Percentiles rank a stretch among this genome's conserved stretches.
Conservation (phyloP, 768 basidiomycete species). For the Boletus sp. region DNA sequence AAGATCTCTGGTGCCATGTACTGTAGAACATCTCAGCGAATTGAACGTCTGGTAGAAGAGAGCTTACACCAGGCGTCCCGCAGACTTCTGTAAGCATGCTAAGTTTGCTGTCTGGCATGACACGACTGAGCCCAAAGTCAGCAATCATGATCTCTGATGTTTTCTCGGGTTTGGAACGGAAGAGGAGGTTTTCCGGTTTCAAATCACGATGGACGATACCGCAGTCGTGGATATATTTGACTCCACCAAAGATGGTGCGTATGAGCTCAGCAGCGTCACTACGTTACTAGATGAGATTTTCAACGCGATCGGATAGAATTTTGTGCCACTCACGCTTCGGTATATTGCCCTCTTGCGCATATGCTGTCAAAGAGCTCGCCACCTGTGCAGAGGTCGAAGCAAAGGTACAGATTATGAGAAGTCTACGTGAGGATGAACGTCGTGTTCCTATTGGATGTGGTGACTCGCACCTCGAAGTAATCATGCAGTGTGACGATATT, state of each 20-base stretch:
- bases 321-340: slow-evolving; percentile 70
- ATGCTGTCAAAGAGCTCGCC: slow-evolving; percentile 99
- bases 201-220: slow-evolving; percentile 97
- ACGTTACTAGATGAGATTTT: slow-evolving; percentile 27
- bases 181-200: slow-evolving; percentile 97
- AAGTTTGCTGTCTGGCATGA: slow-evolving; percentile 89
- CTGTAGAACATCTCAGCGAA: slow-evolving; percentile 31
- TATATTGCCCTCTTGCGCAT: slow-evolving; percentile 96
- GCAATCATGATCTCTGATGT: slow-evolving; percentile 96
- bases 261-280: slow-evolving; percentile 91
- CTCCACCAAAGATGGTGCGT: slow-evolving; percentile 81
- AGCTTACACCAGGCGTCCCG: slow-evolving; percentile 81
- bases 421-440: slow-evolving; percentile 48
- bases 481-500: slow-evolving; percentile 95
- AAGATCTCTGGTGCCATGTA: slow-evolving; percentile 98
- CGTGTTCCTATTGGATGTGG: neutral
- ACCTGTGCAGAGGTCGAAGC: slow-evolving; percentile 95
- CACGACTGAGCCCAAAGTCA: slow-evolving; percentile 90
- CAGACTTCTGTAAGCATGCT: slow-evolving; percentile 91
- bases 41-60: neutral
- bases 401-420: slow-evolving; percentile 88
- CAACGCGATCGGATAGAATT: neutral
- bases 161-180: slow-evolving; percentile 77
- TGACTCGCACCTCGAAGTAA: slow-evolving; percentile 78
- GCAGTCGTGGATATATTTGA: slow-evolving; percentile 86